Conservation (phyloP, 2,329 filamentous ascomycete genomes). For the Acarospora socialis region DNA sequence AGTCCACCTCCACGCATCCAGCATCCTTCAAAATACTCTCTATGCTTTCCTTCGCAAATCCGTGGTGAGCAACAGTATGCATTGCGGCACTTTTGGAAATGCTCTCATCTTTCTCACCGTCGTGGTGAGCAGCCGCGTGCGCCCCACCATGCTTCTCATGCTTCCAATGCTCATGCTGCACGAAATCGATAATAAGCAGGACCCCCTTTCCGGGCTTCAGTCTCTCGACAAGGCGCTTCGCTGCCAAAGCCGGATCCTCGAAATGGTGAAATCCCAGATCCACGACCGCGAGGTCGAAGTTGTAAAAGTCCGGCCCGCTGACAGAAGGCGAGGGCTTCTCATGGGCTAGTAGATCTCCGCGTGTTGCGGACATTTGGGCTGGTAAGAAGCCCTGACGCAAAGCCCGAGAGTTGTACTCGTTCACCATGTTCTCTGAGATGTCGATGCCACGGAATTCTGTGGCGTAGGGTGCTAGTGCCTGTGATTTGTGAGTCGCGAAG, state of each 20-base stretch:
- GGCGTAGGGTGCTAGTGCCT: conserved; percentile 43
- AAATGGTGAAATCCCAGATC: conserved; percentile 47
- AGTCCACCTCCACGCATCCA: background rate
- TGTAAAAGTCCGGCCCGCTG: conserved; percentile 42
- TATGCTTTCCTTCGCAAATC: background rate
- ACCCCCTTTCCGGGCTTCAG: conserved; percentile 47
- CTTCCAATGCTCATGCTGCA: conserved; percentile 41
- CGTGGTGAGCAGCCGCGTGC: no score
- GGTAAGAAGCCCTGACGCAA: conserved; percentile 32
- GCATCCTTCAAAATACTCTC: background rate
- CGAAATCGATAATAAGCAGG: conserved; percentile 48
- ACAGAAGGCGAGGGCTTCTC: conserved; percentile 36
- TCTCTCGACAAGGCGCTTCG: conserved; percentile 40
- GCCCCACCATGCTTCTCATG: no score
- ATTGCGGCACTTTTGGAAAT: no score
- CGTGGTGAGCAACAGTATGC: conserved; percentile 1
- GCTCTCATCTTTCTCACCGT: no score
- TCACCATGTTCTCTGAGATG: conserved; percentile 50
- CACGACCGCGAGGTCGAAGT: conserved; percentile 50
- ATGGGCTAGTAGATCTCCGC: conserved; percentile 39
- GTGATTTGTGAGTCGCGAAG: no score
- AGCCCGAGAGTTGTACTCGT: conserved; percentile 43
- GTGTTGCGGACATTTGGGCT: conserved; percentile 39
- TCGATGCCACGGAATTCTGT: conserved; percentile 49
- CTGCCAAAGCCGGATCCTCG: conserved; percentile 42